These are phyloP conservation scores for Teratosphaeria nubilosa DNA, from an alignment of 2,329 filamentous ascomycete genomes.

Conservation along the genomic window DNA sequence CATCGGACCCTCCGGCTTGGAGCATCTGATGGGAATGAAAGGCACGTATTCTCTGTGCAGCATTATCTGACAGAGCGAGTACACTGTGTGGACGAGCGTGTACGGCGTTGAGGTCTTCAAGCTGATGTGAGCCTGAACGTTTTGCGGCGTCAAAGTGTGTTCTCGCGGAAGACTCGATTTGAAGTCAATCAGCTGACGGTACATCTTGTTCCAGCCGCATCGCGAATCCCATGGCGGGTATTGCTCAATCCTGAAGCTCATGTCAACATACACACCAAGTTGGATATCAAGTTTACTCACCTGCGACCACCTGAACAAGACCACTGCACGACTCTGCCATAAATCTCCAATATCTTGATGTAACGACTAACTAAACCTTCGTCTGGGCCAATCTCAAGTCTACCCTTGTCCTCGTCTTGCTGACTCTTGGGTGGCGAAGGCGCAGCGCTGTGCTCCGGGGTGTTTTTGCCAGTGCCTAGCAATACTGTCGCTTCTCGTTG, in stretches of 20 bases:
- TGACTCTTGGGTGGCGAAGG: slow-evolving; percentile 11
- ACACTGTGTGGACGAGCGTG: slow-evolving; percentile 56
- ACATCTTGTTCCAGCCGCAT: slow-evolving; percentile 46
- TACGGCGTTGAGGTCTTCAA: slow-evolving; percentile 54
- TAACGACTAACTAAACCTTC: slow-evolving; percentile 42
- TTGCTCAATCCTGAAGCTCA: slow-evolving; percentile 32
- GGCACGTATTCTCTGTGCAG: slow-evolving; percentile 60
- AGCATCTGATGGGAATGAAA: slow-evolving; percentile 48
- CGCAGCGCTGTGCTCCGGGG: slow-evolving; percentile 10
- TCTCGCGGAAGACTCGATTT: slow-evolving; percentile 45
- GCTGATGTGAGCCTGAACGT: slow-evolving; percentile 57
- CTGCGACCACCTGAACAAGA: slow-evolving; percentile 48
- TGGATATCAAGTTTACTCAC: slow-evolving; percentile 23
- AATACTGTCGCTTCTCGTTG: slow-evolving; percentile 38
- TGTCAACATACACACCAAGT: background rate
- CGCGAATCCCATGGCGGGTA: slow-evolving; percentile 50
- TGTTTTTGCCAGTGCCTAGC: slow-evolving; percentile 13
- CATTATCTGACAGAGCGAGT: slow-evolving; percentile 56
- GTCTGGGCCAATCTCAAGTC: slow-evolving; percentile 43
- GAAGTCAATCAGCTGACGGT: slow-evolving; percentile 43
- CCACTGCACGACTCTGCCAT: slow-evolving; percentile 47
- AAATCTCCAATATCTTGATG: slow-evolving; percentile 45
- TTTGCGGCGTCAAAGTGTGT: slow-evolving; percentile 49
- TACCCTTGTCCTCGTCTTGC: slow-evolving; percentile 33
- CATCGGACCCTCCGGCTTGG: slow-evolving; percentile 46